Evolutionary conservation across 257 asterid species (phyloP).

Genomic region (Ehretia macrophylla): DNA sequence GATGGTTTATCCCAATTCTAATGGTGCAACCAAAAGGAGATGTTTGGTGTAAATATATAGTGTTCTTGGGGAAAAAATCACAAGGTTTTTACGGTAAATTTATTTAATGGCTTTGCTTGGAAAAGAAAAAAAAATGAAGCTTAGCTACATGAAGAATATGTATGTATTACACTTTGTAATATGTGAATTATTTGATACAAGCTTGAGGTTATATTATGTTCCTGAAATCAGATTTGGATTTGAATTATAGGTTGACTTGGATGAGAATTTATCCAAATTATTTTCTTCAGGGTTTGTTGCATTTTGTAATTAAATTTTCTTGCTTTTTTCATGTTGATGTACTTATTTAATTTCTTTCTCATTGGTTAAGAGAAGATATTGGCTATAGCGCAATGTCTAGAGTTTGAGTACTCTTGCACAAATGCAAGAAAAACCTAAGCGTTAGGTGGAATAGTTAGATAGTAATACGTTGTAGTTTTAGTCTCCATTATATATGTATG

Average conservation of each 20-base stretch:
- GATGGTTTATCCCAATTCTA: slow-evolving; percentile 16
- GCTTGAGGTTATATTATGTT: background rate
- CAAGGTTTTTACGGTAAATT: too few relatives aligned
- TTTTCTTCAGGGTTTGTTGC: too few relatives aligned
- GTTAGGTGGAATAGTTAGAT: too few relatives aligned
- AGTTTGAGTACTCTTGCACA: too few relatives aligned
- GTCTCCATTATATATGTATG: too few relatives aligned
- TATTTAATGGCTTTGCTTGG: too few relatives aligned
- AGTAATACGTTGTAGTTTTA: too few relatives aligned
- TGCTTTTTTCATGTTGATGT: background rate
- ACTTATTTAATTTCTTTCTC: background rate
- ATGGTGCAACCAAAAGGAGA: background rate
- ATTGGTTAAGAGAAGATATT: background rate
- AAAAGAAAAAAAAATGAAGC: too few relatives aligned
- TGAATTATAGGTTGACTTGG: background rate
- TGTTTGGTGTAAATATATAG: slow-evolving; percentile 1
- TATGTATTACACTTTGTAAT: slow-evolving; percentile 9
- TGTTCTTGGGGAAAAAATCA: too few relatives aligned
- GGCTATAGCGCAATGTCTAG: too few relatives aligned
- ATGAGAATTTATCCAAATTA: background rate
- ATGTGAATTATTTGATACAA: slow-evolving; percentile 17
- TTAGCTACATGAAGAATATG: background rate
- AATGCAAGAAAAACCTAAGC: too few relatives aligned
- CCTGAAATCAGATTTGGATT: slow-evolving; percentile 2
- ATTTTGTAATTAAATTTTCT: background rate